Percentiles rank a stretch among this genome's conserved stretches.
Conservation (phyloP, 371 early-diverging fungal species). For the Mucor racemosus region DNA sequence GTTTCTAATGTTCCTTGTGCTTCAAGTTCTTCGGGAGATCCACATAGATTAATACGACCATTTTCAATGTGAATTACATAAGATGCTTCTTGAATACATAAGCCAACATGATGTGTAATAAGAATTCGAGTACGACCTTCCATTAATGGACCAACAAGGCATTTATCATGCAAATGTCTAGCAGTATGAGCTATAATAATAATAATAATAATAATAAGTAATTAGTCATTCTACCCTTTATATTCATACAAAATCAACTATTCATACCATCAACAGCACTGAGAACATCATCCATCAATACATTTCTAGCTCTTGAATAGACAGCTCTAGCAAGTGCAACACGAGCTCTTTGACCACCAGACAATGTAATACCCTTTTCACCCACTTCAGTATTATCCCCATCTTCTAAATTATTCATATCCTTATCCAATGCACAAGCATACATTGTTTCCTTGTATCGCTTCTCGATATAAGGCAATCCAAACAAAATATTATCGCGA, state of each 20-base stretch:
- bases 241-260: too few species aligned
- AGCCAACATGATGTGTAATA: slow-evolving; percentile 87
- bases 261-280: slow-evolving; percentile 71
- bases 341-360: slow-evolving; percentile 82
- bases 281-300: slow-evolving; percentile 86
- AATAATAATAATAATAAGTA: too few species aligned
- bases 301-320: slow-evolving; percentile 72
- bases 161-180: slow-evolving; percentile 74
- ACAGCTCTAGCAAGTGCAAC: slow-evolving; percentile 86
- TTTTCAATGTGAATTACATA: slow-evolving; percentile 18
- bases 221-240: too few species aligned
- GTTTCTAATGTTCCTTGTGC: slow-evolving; percentile 41
- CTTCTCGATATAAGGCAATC: slow-evolving; percentile 45
- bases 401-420: slow-evolving; percentile 65
- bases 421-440: slow-evolving; percentile 59
- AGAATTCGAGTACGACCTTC: slow-evolving; percentile 78
- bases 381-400: slow-evolving; percentile 95
- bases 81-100: slow-evolving; percentile 61
- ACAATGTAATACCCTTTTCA: slow-evolving; percentile 80
- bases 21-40: slow-evolving; percentile 49
- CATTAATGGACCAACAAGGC: slow-evolving; percentile 76
- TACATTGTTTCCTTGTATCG: slow-evolving; percentile 65
- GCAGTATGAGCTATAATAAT: slow-evolving; percentile 75
- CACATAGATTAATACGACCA: slow-evolving; percentile 60
- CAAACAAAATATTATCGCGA: slow-evolving; percentile 65